These are phyloP conservation scores for Diaporthe sp. DNA, from an alignment of 2,329 filamentous ascomycete genomes.

Conservation along the genomic window DNA sequence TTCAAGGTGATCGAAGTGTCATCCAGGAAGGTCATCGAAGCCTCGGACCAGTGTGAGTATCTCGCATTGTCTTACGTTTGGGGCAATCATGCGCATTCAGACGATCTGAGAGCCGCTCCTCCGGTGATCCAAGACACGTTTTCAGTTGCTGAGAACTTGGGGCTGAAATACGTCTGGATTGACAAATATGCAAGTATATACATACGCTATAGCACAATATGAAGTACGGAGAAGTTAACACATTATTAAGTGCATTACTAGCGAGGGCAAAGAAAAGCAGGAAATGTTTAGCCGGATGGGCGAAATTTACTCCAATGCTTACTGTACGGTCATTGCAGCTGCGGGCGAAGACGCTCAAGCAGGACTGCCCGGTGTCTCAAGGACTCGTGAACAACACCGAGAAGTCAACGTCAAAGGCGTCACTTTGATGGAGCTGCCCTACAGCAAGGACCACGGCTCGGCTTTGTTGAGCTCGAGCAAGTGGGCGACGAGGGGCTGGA, in stretches of 20 bases:
- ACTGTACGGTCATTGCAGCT: constrained; percentile 11
- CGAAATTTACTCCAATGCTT: constrained; percentile 5
- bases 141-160: background rate
- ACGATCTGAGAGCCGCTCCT: background rate
- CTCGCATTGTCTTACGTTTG: background rate
- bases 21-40: background rate
- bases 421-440: background rate
- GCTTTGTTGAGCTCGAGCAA: constrained; percentile 1
- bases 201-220: too few relatives aligned
- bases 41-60: background rate
- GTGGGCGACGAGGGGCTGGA: constrained; percentile 7
- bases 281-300: background rate
- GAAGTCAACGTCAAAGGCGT: background rate
- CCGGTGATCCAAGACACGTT: background rate
- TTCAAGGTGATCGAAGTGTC: background rate
- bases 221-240: background rate
- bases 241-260: background rate
- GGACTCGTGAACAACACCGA: background rate
- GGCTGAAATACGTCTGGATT: background rate
- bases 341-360: constrained; percentile 11
- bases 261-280: background rate
- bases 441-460: background rate
- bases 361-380: constrained; percentile 7
- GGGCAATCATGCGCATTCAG: background rate
- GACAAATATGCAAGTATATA: background rate